Evolutionary conservation across 306 rosid genomes (phyloP).

Genomic region (Pachyrhizus erosus): DNA sequence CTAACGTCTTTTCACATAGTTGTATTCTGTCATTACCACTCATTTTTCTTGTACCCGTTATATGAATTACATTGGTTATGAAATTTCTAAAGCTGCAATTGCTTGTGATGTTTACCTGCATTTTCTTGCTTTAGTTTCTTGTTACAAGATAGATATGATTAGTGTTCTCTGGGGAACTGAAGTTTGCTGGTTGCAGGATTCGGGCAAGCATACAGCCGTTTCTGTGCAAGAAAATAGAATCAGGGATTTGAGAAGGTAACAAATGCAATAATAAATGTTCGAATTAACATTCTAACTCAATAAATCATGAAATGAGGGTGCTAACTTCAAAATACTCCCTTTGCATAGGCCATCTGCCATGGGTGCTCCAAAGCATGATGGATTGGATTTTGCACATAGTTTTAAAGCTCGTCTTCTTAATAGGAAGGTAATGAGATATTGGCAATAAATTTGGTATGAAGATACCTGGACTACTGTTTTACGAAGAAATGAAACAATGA

Average conservation of each 20-base stretch:
- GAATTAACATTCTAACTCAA: conserved; percentile 20
- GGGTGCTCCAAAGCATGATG: conserved; percentile 58
- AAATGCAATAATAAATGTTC: conserved; percentile 23
- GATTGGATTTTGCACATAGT: conserved; percentile 48
- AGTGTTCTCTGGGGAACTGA: conserved; percentile 29
- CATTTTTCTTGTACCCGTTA: conserved; percentile 8
- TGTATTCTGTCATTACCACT: neutral
- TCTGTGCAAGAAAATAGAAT: conserved; percentile 53
- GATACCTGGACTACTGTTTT: conserved; percentile 4
- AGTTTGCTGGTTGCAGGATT: conserved; percentile 56
- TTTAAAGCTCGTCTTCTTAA: conserved; percentile 85
- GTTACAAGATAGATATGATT: conserved; percentile 26
- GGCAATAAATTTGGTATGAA: conserved; percentile 7
- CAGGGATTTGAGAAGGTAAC: conserved; percentile 69
- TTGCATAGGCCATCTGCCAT: conserved; percentile 65
- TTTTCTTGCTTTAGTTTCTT: conserved; percentile 37
- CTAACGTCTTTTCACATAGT: conserved; percentile 36
- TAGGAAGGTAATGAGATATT: conserved; percentile 68
- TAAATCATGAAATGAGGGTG: conserved; percentile 26
- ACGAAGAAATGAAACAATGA: neutral
- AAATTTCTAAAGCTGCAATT: conserved; percentile 14
- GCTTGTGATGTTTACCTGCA: conserved; percentile 29
- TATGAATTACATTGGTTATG: conserved; percentile 12
- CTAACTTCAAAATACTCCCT: conserved; percentile 42
- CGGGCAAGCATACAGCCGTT: conserved; percentile 53